Base-by-base conservation (phyloP, 2,329 filamentous ascomycete genomes). In the Ophiostoma populinum region DNA sequence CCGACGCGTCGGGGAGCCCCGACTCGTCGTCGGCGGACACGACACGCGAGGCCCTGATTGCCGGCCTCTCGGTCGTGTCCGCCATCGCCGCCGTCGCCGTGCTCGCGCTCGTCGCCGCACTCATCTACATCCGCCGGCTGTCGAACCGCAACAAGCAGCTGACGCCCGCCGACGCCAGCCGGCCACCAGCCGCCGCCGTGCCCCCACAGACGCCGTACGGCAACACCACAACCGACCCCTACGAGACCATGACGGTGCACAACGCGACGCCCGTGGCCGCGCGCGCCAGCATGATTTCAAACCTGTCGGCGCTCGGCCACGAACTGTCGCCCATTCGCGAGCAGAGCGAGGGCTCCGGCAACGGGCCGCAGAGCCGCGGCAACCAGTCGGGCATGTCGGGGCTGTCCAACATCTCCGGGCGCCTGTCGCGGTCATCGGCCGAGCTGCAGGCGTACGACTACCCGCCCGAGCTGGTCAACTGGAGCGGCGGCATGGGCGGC, bases 61-160 rank as follows among this genome's bases (percentile, higher is more conserved):
- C 37, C 5, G 35, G 35, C 3, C 18, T 42, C n/a, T 28, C 35
- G 8, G 32, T 40, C 13, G 39, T 32, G 4, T 42, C 37, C 1
- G 29, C 22, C 4, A 31, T 42, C 15, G 38, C 35, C 6, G 35
- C 37, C 15, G 25, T 36, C 5, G 29, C 32, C 9, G 24, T 36
- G 12, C 22, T 36, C 16, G 38, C 27, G 1, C 30, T 40, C 6
- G 24, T 28, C 7, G 28, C 13, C 9, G 38, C 38, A 2, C 7
- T 38, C 9, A 15, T 28, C 12, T 22, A 34, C 18, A 34, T 36
- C 17, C 24, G 30, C 22, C 37, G 30, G 6, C 30, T 42, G 2
- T 15, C 30, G 6, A 7, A 25, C 6, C 28, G 24, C 7, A 33
- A 24, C 20, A 13, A 15, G 4, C 9, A n/a, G 6, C 2, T 29